Evolutionary conservation across 2,329 filamentous ascomycete genomes (phyloP).

Genomic region (Beauveria caledonica): DNA sequence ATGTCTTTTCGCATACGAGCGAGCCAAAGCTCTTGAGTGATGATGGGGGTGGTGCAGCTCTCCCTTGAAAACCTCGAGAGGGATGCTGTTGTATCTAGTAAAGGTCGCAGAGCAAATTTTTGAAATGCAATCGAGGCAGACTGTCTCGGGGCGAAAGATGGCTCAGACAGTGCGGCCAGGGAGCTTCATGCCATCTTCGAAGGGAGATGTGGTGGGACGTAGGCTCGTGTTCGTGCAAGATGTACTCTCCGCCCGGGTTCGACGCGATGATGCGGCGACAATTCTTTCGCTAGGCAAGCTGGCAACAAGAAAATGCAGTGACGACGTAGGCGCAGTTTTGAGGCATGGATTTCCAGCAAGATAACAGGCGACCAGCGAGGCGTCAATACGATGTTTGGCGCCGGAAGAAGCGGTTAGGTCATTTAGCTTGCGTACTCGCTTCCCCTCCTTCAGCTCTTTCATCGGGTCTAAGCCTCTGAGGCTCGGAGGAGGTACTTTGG

Average conservation of each 20-base stretch:
- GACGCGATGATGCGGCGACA: neutral
- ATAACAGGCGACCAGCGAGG: neutral
- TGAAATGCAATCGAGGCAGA: neutral
- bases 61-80: neutral
- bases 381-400: conserved; percentile 1
- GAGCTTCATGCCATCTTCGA: conserved; percentile 2
- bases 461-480: neutral
- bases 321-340: neutral
- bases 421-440: neutral
- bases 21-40: neutral
- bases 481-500: neutral
- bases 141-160: neutral
- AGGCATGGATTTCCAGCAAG: neutral
- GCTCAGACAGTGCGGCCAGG: neutral
- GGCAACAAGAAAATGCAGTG: neutral
- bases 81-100: neutral
- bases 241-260: neutral
- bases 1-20: neutral
- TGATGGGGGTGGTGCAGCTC: neutral
- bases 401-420: conserved; percentile 7
- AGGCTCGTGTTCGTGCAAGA: neutral
- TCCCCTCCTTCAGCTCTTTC: neutral
- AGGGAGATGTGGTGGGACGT: neutral
- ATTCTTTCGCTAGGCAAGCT: neutral
- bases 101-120: conserved; percentile 14